phyloP scores from a whole-genome alignment of 2,329 filamentous ascomycete species.

The Mariannaea sp. region DNA sequence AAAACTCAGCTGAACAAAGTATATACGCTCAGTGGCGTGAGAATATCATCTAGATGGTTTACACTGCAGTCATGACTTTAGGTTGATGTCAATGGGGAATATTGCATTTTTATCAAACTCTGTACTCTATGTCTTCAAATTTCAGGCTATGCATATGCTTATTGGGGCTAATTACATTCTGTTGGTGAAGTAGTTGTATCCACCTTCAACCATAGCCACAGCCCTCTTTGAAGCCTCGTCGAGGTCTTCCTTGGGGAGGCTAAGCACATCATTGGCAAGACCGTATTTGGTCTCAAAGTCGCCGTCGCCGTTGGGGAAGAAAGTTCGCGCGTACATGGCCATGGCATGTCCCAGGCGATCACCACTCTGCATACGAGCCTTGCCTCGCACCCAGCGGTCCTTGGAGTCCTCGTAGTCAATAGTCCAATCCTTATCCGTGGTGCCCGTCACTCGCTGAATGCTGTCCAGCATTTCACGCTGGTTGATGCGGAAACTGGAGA shows the following conservation, averaged over 20 bases:
- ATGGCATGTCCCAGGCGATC: slow-evolving; percentile 49
- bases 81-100: too few relatives aligned
- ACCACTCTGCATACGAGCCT: slow-evolving; percentile 50
- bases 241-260: slow-evolving; percentile 61
- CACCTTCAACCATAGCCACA: slow-evolving; percentile 45
- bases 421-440: slow-evolving; percentile 55
- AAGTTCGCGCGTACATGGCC: slow-evolving; percentile 60
- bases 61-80: too few relatives aligned
- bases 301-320: slow-evolving; percentile 50
- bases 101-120: too few relatives aligned
- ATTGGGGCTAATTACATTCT: too few relatives aligned
- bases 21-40: too few relatives aligned
- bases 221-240: slow-evolving; percentile 59
- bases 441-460: slow-evolving; percentile 61
- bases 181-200: slow-evolving; percentile 33
- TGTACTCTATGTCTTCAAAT: too few relatives aligned
- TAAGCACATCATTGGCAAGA: slow-evolving; percentile 57
- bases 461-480: slow-evolving; percentile 69
- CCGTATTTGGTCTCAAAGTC: slow-evolving; percentile 48
- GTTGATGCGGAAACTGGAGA: slow-evolving; percentile 61
- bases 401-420: slow-evolving; percentile 53
- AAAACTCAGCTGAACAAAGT: too few relatives aligned
- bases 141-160: too few relatives aligned
- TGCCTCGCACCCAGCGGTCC: slow-evolving; percentile 55
- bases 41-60: too few relatives aligned